These are phyloP conservation scores for Hirsutella minnesotensis DNA, from an alignment of 2,329 filamentous ascomycete species.

Conservation along the genomic window DNA sequence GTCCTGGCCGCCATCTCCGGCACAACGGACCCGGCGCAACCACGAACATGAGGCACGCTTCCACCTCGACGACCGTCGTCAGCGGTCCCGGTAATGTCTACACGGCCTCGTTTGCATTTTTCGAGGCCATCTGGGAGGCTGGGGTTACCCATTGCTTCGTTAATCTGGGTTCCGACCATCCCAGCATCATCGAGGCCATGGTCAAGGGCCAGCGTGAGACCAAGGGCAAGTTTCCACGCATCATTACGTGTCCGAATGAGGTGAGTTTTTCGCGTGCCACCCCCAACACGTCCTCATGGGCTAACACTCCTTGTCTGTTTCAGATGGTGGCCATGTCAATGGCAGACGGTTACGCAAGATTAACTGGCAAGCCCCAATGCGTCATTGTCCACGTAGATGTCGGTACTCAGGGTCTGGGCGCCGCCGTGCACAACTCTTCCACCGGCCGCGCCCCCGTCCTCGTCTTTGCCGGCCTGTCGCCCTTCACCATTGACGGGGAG, in stretches of 20 bases:
- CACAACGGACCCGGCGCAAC: background rate
- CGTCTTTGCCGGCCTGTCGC: conserved; percentile 67
- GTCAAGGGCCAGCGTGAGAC: conserved; percentile 62
- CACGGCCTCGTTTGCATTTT: conserved; percentile 71
- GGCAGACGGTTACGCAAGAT: conserved; percentile 68
- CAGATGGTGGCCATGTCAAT: conserved; percentile 78
- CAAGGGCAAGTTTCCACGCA: conserved; percentile 52
- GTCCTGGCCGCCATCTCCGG: conserved; percentile 1
- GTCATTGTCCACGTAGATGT: conserved; percentile 76
- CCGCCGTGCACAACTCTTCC: conserved; percentile 69
- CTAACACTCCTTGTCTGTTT: background rate
- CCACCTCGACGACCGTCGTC: conserved; percentile 5
- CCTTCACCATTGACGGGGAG: conserved; percentile 68
- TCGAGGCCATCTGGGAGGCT: conserved; percentile 67
- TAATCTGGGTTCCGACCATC: conserved; percentile 61
- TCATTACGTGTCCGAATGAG: conserved; percentile 74
- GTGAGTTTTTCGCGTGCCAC: conserved; percentile 25
- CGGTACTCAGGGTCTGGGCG: conserved; percentile 66
- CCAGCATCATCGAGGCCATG: conserved; percentile 70
- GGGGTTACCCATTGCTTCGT: conserved; percentile 49
- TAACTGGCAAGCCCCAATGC: conserved; percentile 61
- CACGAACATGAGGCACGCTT: conserved; percentile 4
- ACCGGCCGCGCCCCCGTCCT: conserved; percentile 63
- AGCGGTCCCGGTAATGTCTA: conserved; percentile 34
- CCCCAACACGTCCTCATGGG: background rate